These are phyloP conservation scores for Cryphonectria carpinicola DNA, from an alignment of 2,329 filamentous ascomycete species.

Conservation along the genomic window DNA sequence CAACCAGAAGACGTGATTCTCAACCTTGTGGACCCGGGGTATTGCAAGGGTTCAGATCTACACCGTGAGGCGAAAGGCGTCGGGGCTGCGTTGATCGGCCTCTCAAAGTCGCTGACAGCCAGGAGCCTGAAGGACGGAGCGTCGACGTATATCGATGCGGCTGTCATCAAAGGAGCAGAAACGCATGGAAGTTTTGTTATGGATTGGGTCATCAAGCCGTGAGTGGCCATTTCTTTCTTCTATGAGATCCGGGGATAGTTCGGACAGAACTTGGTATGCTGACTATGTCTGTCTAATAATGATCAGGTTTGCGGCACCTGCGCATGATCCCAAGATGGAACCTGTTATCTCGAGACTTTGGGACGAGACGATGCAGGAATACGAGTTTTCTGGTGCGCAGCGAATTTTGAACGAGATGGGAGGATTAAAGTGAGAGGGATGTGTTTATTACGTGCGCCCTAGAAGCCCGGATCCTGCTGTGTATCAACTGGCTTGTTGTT, in stretches of 20 bases:
- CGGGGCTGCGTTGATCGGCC: neutral
- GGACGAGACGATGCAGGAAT: constrained; percentile 25
- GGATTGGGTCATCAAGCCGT: constrained; percentile 52
- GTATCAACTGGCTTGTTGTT: neutral
- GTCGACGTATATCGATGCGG: constrained; percentile 52
- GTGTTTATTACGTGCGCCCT: neutral
- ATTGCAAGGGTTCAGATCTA: constrained; percentile 38
- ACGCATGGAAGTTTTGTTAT: constrained; percentile 56
- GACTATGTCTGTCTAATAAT: neutral
- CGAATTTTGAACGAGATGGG: neutral
- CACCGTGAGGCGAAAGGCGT: constrained; percentile 26
- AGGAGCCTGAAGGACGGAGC: constrained; percentile 43
- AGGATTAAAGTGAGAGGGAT: neutral
- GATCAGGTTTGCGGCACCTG: neutral
- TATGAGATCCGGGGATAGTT: neutral
- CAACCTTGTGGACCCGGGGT: constrained; percentile 42
- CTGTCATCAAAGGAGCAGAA: constrained; percentile 49
- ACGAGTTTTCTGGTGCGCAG: constrained; percentile 14
- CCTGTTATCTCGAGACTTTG: constrained; percentile 12
- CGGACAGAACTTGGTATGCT: neutral
- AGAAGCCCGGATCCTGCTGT: neutral
- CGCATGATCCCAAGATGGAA: neutral
- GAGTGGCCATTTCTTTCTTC: constrained; percentile 34
- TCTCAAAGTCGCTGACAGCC: neutral
- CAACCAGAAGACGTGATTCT: constrained; percentile 35